Base-by-base conservation (phyloP, 2,329 filamentous ascomycete genomes). In the Plenodomus tracheiphilus region DNA sequence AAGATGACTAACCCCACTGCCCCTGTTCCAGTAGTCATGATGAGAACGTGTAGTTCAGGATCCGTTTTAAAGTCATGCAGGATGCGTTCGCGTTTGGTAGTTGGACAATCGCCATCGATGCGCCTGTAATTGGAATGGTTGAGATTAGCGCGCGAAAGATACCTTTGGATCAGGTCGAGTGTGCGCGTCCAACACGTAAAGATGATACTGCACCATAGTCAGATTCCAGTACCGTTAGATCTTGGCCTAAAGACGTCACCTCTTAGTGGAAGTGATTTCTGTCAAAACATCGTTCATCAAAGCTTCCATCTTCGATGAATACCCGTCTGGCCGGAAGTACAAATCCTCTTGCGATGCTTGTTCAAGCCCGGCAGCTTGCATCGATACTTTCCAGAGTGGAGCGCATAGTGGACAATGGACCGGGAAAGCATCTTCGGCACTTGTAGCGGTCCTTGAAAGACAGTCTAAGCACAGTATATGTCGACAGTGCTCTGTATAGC, bases 1-100 rank as follows among this genome's bases (percentile, higher is more conserved):
- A 25, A 10, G 10, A 10, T 25, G 5, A 49, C 69, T 41, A 58
- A 79, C 79, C 79, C 79, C 22, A 78, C 75, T 0, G 78, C 80
- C 0, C 79, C 80, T 0, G 78, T 80, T 0, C 79, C 79, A 0
- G 75, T 78, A 0, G 77, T 82, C 79, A 83, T 82, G 15, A 83
- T 72, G 1, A 83, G 65, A 0, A 81, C 72, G 0, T 60, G 66
- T 0, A 65, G 46, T 0, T 62, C 50, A 0, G 50, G 45, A 0
- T 64, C 53, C 0, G 51, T 53, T 0, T 63, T 60, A 39, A 81
- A 81, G 0, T 67, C 52, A 0, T 74, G 56, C 0, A 82, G 64
- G 0, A 72, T 74, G 0, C 48, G 53, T 28, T 78, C 69, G 0
- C 79, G 62, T 20, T 73, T 63, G 0, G 52, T 46, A 0, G 75